Percentiles rank a stretch among this genome's conserved stretches.
These are phyloP conservation scores for Rhizophagus prolifer DNA, from an alignment of 192 early-diverging fungal species.

Conservation along the genomic window DNA sequence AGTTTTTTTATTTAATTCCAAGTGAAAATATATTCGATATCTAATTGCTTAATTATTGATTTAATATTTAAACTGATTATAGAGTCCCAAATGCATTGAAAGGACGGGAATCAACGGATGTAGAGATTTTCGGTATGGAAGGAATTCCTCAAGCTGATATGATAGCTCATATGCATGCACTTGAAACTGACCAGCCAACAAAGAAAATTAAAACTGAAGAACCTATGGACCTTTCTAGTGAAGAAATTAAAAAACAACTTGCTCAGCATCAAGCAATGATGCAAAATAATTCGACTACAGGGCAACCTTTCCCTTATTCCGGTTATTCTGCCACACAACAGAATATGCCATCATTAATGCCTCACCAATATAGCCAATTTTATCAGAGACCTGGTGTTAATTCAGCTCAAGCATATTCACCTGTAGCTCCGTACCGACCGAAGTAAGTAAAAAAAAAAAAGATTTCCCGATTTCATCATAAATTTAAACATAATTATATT, in stretches of 20 bases:
- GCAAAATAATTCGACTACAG: slow-evolving; percentile 27
- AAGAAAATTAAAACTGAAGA: slow-evolving; percentile 46
- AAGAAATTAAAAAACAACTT: slow-evolving; percentile 44
- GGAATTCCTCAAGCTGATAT: slow-evolving; percentile 85
- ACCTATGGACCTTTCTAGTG: slow-evolving; percentile 38
- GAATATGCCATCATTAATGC: slow-evolving; percentile 42
- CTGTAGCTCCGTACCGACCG: slow-evolving; percentile 6
- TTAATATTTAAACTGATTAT: neutral
- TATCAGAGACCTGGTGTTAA: slow-evolving; percentile 37
- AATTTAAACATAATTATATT: neutral
- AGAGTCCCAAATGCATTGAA: slow-evolving; percentile 85
- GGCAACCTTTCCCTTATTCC: neutral
- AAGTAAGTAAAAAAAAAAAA: neutral
- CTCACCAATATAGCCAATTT: slow-evolving; percentile 57
- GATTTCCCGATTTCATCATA: neutral
- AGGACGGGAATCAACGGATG: slow-evolving; percentile 81
- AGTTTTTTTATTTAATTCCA: neutral
- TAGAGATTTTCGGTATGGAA: slow-evolving; percentile 95
- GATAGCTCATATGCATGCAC: slow-evolving; percentile 60
- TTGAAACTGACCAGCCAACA: slow-evolving; percentile 44
- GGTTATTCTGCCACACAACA: slow-evolving; percentile 2
- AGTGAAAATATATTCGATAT: neutral
- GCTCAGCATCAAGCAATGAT: slow-evolving; percentile 52
- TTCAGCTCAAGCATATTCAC: neutral
- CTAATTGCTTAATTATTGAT: neutral